These are phyloP conservation scores for Cenchrus americanus DNA, from an alignment of 176 grass and related monocot genomes.

Conservation along the genomic window DNA sequence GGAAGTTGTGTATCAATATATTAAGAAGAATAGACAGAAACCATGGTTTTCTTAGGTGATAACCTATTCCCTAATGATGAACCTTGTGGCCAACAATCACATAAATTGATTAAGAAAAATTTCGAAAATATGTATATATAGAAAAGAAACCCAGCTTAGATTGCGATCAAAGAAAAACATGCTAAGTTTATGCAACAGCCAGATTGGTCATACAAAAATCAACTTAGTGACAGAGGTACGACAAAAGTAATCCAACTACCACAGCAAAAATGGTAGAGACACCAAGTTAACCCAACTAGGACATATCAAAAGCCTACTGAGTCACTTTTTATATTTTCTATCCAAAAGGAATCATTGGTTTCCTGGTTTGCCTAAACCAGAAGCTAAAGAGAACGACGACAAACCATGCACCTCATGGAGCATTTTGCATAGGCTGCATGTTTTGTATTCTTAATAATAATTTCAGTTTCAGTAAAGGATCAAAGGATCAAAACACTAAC, in stretches of 20 bases:
- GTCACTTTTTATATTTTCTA: neutral
- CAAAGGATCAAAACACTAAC: neutral
- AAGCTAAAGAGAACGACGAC: neutral
- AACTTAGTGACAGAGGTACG: neutral
- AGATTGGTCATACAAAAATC: neutral
- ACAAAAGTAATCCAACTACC: neutral
- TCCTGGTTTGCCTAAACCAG: neutral
- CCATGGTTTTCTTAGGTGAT: neutral
- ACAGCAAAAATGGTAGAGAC: neutral
- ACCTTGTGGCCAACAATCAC: neutral
- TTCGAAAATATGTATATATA: neutral
- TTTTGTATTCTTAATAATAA: neutral
- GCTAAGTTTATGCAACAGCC: neutral
- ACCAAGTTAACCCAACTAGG: neutral
- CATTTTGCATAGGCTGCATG: neutral
- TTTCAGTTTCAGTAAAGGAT: neutral
- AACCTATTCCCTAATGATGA: neutral
- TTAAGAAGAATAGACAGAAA: neutral
- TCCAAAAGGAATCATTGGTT: neutral
- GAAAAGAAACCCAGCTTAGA: neutral
- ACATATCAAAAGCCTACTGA: neutral
- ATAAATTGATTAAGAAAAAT: neutral
- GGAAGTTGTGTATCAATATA: too few species aligned
- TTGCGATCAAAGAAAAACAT: neutral
- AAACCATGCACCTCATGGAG: neutral